Evolutionary conservation across 2,329 filamentous ascomycete species (phyloP).

Genomic region (Penicillium sp.): DNA sequence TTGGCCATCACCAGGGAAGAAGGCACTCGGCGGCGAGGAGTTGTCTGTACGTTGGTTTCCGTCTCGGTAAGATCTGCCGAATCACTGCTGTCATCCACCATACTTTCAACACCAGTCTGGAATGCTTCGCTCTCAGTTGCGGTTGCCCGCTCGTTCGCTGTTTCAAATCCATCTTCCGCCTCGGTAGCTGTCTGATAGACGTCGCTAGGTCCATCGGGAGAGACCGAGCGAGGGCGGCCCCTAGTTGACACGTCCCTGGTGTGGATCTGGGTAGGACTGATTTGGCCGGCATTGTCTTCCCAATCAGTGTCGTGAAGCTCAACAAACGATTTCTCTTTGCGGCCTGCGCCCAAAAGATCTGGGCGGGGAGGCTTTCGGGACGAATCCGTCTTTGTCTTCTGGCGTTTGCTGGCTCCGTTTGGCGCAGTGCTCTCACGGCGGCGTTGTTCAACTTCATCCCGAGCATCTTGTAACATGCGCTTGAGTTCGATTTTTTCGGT

Average conservation of each 20-base stretch:
- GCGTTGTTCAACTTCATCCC: slow-evolving; percentile 80
- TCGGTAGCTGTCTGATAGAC: slow-evolving; percentile 82
- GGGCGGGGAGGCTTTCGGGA: slow-evolving; percentile 78
- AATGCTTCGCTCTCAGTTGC: slow-evolving; percentile 90
- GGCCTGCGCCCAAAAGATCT: slow-evolving; percentile 70
- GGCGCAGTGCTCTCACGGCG: slow-evolving; percentile 53
- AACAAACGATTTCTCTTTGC: slow-evolving; percentile 74
- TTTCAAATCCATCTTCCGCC: slow-evolving; percentile 66
- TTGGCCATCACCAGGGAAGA: slow-evolving; percentile 46
- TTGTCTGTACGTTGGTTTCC: slow-evolving; percentile 55
- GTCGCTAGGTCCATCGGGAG: slow-evolving; percentile 58
- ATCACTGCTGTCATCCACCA: slow-evolving; percentile 61
- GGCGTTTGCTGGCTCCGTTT: slow-evolving; percentile 51
- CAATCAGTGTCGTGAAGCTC: slow-evolving; percentile 79
- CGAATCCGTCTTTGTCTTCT: slow-evolving; percentile 63
- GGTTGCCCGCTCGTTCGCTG: slow-evolving; percentile 71
- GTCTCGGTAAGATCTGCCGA: slow-evolving; percentile 84
- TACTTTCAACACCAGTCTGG: slow-evolving; percentile 81
- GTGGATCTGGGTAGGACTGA: slow-evolving; percentile 55
- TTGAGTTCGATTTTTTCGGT: slow-evolving; percentile 96
- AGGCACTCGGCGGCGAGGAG: slow-evolving; percentile 41
- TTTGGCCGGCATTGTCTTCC: slow-evolving; percentile 74
- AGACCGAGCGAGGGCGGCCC: slow-evolving; percentile 26
- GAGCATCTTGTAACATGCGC: slow-evolving; percentile 89
- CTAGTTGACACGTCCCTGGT: slow-evolving; percentile 32